Conservation (phyloP, 106 monocot species). For the Acanthochlamys bracteata region DNA sequence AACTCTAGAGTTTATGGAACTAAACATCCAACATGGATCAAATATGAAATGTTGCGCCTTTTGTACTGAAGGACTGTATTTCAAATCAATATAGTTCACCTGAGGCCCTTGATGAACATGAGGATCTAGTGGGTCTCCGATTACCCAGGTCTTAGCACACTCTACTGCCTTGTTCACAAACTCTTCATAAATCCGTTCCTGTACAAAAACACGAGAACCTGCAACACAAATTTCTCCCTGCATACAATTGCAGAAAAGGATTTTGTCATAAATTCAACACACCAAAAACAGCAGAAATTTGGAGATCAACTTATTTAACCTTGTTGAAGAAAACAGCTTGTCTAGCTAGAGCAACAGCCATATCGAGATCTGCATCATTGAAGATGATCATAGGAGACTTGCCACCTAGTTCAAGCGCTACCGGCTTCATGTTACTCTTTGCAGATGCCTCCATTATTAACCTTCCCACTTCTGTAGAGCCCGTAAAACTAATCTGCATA, state of each 20-base stretch:
- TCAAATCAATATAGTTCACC: conserved; percentile 10
- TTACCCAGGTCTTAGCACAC: conserved; percentile 33
- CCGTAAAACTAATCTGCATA: conserved; percentile 49
- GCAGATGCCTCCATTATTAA: conserved; percentile 44
- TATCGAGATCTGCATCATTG: conserved; percentile 44
- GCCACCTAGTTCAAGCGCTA: conserved; percentile 49
- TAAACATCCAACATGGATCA: no score
- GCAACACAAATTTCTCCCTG: conserved; percentile 57
- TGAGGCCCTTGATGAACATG: conserved; percentile 38
- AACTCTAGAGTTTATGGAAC: no score
- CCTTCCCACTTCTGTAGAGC: conserved; percentile 44
- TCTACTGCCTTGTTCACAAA: conserved; percentile 34
- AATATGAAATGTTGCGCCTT: no score
- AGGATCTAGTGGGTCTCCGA: conserved; percentile 46
- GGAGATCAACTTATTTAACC: conserved; percentile 8
- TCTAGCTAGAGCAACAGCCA: conserved; percentile 27
- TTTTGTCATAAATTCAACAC: no score
- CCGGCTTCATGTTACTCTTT: conserved; percentile 47
- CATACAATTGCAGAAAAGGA: no score
- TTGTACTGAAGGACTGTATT: no score
- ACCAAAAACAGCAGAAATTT: neutral
- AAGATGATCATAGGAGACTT: conserved; percentile 43
- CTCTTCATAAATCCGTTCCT: conserved; percentile 56
- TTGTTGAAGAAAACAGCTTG: conserved; percentile 36
- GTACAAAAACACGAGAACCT: conserved; percentile 44